Conservation (phyloP, 805 yeast species). For the Komagataella populi region DNA sequence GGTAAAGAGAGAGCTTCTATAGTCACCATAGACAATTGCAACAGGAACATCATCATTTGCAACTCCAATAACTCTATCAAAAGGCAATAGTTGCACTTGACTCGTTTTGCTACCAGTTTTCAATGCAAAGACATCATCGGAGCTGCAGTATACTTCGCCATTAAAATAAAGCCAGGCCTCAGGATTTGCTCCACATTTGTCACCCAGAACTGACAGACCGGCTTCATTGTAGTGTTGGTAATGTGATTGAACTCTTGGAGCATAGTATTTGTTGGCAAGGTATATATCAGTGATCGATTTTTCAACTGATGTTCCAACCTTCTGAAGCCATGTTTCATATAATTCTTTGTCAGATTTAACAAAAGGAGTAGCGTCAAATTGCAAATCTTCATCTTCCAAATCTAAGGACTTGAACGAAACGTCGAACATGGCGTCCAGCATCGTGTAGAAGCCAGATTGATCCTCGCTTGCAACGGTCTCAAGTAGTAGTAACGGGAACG, state of each 20-base stretch:
- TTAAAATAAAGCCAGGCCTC: constrained; percentile 39
- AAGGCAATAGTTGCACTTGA: constrained; percentile 17
- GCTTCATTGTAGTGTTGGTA: constrained; percentile 32
- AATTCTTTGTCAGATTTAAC: constrained; percentile 13
- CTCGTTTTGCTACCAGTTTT: constrained; percentile 31
- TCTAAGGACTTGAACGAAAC: constrained; percentile 5
- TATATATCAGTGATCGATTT: constrained; percentile 23
- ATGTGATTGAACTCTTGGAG: constrained; percentile 58
- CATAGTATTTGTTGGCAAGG: constrained; percentile 29
- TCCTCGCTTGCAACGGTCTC: constrained; percentile 25
- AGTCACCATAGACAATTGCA: constrained; percentile 56
- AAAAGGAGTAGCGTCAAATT: constrained; percentile 4
- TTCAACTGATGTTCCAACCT: constrained; percentile 6
- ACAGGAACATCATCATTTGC: constrained; percentile 29
- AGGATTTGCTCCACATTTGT: constrained; percentile 12
- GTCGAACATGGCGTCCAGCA: constrained; percentile 16
- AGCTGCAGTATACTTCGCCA: constrained; percentile 42
- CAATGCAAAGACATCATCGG: constrained; percentile 70
- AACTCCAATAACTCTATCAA: constrained; percentile 59
- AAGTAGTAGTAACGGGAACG: constrained; percentile 20
- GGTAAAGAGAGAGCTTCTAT: constrained; percentile 31
- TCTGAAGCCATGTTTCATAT: constrained; percentile 9
- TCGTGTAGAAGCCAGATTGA: constrained; percentile 21
- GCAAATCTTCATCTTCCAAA: constrained; percentile 16
- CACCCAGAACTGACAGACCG: constrained; percentile 20